Evolutionary conservation across 2,329 filamentous ascomycete genomes (phyloP).

Genomic region (Fusarium sacchari): DNA sequence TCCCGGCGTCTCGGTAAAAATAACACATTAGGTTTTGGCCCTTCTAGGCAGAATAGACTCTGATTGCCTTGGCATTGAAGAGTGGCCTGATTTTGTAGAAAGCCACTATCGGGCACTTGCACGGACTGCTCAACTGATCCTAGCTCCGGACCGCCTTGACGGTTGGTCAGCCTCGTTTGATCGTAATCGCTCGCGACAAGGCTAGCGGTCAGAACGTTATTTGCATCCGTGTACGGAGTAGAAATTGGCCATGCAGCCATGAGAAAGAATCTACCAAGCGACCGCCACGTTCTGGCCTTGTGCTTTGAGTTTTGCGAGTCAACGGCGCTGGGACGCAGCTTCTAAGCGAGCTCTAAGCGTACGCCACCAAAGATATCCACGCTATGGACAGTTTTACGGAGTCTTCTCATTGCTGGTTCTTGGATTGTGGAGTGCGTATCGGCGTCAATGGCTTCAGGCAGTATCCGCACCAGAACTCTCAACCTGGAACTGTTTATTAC

Average conservation of each 20-base stretch:
- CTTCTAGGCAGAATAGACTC: too few relatives aligned
- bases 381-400: slow-evolving; percentile 1
- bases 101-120: slow-evolving; percentile 25
- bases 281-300: not conserved
- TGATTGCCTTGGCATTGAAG: slow-evolving; percentile 26
- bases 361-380: slow-evolving; percentile 21
- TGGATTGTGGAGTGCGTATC: not conserved
- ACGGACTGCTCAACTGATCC: slow-evolving; percentile 26
- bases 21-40: too few relatives aligned
- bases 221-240: not conserved
- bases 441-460: not conserved
- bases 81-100: slow-evolving; percentile 40
- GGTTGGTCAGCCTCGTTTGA: slow-evolving; percentile 24
- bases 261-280: slow-evolving; percentile 8
- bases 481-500: not conserved
- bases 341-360: slow-evolving; percentile 17
- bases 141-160: slow-evolving; percentile 16
- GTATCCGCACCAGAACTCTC: slow-evolving; percentile 6
- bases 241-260: too few relatives aligned
- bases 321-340: slow-evolving; percentile 10
- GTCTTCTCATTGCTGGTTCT: slow-evolving; percentile 1
- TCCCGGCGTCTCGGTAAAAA: too few relatives aligned
- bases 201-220: slow-evolving; percentile 12
- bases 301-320: slow-evolving; percentile 4
- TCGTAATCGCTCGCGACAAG: slow-evolving; percentile 9